Conservation (phyloP, 352 stramenopile species). For the Phytophthora ohioensis region DNA sequence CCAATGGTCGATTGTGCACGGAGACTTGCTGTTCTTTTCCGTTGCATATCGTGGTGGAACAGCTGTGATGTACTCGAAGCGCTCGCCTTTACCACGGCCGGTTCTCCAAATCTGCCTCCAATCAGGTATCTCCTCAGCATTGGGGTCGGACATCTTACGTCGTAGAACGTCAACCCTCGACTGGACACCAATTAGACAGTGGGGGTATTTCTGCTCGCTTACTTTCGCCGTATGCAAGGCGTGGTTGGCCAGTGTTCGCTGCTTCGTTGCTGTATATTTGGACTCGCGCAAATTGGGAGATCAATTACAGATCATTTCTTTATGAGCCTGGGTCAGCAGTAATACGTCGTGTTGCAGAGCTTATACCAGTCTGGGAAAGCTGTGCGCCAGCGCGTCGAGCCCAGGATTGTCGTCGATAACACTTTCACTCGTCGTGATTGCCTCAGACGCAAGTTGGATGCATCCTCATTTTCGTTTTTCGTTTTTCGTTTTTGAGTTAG, state of each 20-base stretch:
- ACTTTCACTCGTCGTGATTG: no score
- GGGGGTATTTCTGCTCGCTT: no score
- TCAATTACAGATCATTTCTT: no score
- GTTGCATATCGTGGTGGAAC: background rate
- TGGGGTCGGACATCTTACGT: background rate
- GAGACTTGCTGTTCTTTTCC: slow-evolving; percentile 7
- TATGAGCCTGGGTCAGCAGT: no score
- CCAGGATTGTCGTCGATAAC: no score
- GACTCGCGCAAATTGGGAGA: background rate
- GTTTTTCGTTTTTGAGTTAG: no score
- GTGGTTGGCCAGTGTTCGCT: background rate
- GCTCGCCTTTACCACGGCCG: background rate
- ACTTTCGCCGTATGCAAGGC: background rate
- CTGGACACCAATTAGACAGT: background rate
- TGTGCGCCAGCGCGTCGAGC: no score
- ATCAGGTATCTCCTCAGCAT: background rate
- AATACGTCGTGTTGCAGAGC: no score
- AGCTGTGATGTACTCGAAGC: slow-evolving; percentile 5
- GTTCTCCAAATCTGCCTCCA: slow-evolving; percentile 5
- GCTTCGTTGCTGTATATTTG: background rate
- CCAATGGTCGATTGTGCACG: slow-evolving; percentile 8
- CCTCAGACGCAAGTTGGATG: no score
- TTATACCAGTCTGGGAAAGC: no score
- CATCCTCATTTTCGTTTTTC: no score
- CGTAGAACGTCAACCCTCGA: no score